Conservation (phyloP, 371 early-diverging fungal genomes). For the Sporodiniella umbellata region DNA sequence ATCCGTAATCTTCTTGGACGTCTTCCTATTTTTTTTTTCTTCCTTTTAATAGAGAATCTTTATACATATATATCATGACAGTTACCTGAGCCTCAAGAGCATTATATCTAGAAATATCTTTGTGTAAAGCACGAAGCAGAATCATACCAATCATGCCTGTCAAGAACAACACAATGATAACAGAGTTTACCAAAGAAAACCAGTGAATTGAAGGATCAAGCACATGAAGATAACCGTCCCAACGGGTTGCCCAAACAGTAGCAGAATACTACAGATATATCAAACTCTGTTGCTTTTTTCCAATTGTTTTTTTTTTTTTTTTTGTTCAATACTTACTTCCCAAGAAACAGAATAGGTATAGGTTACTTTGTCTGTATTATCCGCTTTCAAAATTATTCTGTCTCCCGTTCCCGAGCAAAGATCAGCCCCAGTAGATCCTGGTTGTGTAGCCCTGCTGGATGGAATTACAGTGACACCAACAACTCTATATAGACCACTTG, state of each 20-base stretch:
- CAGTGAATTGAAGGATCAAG: conserved; percentile 81
- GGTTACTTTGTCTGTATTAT: conserved; percentile 50
- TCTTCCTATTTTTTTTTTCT: conserved; percentile 51
- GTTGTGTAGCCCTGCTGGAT: conserved; percentile 38
- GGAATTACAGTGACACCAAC: conserved; percentile 86
- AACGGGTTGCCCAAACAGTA: conserved; percentile 90
- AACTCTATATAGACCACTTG: conserved; percentile 63
- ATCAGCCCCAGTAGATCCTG: conserved; percentile 25
- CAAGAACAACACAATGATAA: conserved; percentile 56
- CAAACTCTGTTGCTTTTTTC: too few relatives aligned
- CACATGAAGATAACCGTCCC: conserved; percentile 88
- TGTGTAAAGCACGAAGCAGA: conserved; percentile 81
- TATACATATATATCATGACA: too few relatives aligned
- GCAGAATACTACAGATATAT: conserved; percentile 39
- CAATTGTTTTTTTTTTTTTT: too few relatives aligned
- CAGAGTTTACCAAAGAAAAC: conserved; percentile 29
- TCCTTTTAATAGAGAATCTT: background rate
- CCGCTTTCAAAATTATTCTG: conserved; percentile 14
- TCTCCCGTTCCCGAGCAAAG: background rate
- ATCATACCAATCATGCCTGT: conserved; percentile 87
- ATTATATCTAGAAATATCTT: conserved; percentile 81
- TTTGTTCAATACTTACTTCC: conserved; percentile 65
- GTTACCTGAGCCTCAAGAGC: conserved; percentile 61
- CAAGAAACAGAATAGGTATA: conserved; percentile 88
- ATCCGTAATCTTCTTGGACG: conserved; percentile 86